These are phyloP conservation scores for Saussurea involucrata DNA, from an alignment of 129 eudicot species.

Conservation along the genomic window DNA sequence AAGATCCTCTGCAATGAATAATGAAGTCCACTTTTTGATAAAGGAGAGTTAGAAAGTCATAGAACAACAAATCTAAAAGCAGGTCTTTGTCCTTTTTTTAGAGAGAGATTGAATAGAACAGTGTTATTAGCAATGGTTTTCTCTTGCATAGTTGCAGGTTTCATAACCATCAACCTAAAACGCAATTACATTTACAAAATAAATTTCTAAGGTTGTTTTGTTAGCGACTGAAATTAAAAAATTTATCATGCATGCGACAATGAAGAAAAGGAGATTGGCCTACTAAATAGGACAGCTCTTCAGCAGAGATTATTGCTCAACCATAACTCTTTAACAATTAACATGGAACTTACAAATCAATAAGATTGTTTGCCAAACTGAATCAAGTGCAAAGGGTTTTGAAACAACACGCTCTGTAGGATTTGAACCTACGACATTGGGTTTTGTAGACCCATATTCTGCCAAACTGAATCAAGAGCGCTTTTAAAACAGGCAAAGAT, in stretches of 20 bases:
- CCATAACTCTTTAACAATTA: neutral
- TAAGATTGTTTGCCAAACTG: neutral
- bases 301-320: neutral
- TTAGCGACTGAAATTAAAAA: too few relatives aligned
- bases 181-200: neutral
- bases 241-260: too few relatives aligned
- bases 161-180: neutral
- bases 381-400: too few relatives aligned
- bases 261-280: neutral
- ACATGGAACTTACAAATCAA: neutral
- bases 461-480: slow-evolving; percentile 42
- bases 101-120: neutral
- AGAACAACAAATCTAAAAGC: neutral
- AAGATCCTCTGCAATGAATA: neutral
- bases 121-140: too few relatives aligned
- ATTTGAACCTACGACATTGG: slow-evolving; percentile 48
- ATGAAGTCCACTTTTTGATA: neutral
- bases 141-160: too few relatives aligned
- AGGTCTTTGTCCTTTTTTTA: neutral
- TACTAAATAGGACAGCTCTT: neutral
- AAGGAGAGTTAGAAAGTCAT: neutral
- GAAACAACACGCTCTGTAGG: slow-evolving; percentile 38
- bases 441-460: slow-evolving; percentile 31
- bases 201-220: neutral
- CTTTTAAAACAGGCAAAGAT: neutral